A percentile compares a stretch with the other conserved stretches of the same genome.
These are phyloP conservation scores for Phialocephala subalpina DNA, from an alignment of 2,329 filamentous ascomycete genomes.

Conservation along the genomic window DNA sequence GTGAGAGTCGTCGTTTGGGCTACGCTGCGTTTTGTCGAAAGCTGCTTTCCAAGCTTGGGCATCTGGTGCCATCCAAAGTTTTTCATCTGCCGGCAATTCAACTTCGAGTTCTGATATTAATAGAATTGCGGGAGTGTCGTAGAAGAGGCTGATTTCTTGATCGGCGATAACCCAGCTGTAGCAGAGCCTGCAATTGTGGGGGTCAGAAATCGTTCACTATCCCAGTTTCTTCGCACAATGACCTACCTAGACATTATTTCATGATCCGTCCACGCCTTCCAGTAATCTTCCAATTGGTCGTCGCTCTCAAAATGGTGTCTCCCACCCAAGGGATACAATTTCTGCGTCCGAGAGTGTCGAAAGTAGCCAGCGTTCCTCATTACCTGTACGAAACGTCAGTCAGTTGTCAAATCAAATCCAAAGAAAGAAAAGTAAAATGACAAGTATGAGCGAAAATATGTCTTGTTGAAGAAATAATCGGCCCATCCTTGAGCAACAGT, in stretches of 20 bases:
- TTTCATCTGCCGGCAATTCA: background rate
- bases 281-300: background rate
- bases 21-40: background rate
- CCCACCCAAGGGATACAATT: background rate
- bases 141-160: background rate
- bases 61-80: background rate
- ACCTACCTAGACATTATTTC: background rate
- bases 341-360: background rate
- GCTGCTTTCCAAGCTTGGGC: background rate
- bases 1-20: background rate
- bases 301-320: background rate
- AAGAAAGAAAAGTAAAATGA: background rate
- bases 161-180: background rate
- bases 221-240: background rate
- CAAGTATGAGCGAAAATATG: background rate
- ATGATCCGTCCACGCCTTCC: background rate
- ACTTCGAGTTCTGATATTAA: background rate
- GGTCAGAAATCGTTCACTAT: background rate
- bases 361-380: background rate
- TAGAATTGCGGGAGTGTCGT: background rate
- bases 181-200: background rate
- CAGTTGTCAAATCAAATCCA: background rate
- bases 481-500: too few species aligned
- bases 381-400: background rate
- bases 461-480: too few species aligned